phyloP scores from a whole-genome alignment of 768 basidiomycete genomes.

The Suillus bovinus region DNA sequence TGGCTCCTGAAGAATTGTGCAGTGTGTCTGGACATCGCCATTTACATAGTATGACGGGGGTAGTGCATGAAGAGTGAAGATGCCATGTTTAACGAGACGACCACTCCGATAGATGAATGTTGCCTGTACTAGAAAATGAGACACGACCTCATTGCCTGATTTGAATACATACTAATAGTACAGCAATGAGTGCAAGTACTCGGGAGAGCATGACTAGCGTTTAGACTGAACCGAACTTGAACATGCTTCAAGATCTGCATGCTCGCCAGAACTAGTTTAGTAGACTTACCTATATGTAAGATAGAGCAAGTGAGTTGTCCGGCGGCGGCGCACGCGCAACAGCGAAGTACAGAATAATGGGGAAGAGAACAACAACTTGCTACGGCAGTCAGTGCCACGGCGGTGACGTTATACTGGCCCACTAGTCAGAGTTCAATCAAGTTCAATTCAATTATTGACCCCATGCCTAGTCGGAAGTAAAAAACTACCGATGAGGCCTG shows the following conservation, averaged over 20 bases:
- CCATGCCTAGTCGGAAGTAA: not conserved
- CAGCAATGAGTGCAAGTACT: not conserved
- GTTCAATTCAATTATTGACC: too few species aligned
- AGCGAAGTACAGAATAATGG: not conserved
- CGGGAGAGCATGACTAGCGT: not conserved
- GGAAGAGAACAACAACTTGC: not conserved
- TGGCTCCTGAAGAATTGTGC: constrained; percentile 37
- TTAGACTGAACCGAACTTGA: not conserved
- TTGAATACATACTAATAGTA: constrained; percentile 1
- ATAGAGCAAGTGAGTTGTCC: not conserved
- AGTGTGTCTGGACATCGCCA: constrained; percentile 50
- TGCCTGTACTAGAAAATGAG: constrained; percentile 36
- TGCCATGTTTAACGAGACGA: constrained; percentile 38
- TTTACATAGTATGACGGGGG: constrained; percentile 51
- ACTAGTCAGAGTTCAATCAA: too few species aligned
- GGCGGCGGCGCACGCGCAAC: too few species aligned
- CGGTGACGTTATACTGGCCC: not conserved
- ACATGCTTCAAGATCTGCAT: not conserved
- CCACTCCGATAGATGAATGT: constrained; percentile 47
- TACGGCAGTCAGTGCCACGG: not conserved
- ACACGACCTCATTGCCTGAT: not conserved
- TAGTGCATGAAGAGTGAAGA: constrained; percentile 44
- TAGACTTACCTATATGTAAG: not conserved
- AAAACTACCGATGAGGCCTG: too few species aligned
- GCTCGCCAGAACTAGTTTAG: not conserved